Percentiles rank a stretch among this genome's conserved stretches.
These are phyloP conservation scores for Xerophyta viscosa DNA, from an alignment of 106 monocot genomes.

Conservation along the genomic window DNA sequence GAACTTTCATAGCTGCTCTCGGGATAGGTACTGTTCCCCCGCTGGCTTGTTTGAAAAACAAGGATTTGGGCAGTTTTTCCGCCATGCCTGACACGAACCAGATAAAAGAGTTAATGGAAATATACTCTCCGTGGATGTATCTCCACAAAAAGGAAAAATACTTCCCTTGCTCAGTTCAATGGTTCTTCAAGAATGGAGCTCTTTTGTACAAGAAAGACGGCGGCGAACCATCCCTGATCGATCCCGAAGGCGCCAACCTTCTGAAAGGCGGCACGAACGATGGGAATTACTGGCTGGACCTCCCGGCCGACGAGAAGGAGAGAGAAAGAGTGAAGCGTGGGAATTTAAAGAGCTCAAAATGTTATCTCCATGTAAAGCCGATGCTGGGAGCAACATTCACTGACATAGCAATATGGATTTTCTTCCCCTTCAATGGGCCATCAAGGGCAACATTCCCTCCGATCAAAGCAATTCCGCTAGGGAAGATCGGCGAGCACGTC, in stretches of 20 bases:
- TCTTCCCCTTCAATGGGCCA: conserved; percentile 83
- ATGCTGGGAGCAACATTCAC: conserved; percentile 63
- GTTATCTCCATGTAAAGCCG: conserved; percentile 69
- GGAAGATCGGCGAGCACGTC: conserved; percentile 71
- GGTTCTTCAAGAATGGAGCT: conserved; percentile 78
- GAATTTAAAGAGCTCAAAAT: conserved; percentile 29
- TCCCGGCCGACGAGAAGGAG: conserved; percentile 27
- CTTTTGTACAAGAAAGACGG: conserved; percentile 45
- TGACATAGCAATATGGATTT: conserved; percentile 68
- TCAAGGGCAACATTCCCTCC: conserved; percentile 41
- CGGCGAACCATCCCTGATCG: conserved; percentile 16
- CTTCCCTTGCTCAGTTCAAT: conserved; percentile 61
- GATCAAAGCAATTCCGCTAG: conserved; percentile 24
- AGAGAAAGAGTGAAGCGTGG: conserved; percentile 43
- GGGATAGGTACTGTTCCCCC: conserved; percentile 3
- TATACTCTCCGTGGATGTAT: conserved; percentile 50
- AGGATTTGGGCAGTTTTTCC: conserved; percentile 6
- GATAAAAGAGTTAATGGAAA: conserved; percentile 29
- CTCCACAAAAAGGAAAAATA: conserved; percentile 59
- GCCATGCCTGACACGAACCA: conserved; percentile 62
- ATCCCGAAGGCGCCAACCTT: conserved; percentile 44
- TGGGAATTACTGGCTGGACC: conserved; percentile 72
- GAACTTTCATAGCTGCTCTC: conserved; percentile 51
- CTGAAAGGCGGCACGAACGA: conserved; percentile 69
- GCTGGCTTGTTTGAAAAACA: conserved; percentile 43